Evolutionary conservation across 345 rosid species (phyloP), one percentile per base, ranked within the genome.

Genomic region (Populus davidiana): DNA sequence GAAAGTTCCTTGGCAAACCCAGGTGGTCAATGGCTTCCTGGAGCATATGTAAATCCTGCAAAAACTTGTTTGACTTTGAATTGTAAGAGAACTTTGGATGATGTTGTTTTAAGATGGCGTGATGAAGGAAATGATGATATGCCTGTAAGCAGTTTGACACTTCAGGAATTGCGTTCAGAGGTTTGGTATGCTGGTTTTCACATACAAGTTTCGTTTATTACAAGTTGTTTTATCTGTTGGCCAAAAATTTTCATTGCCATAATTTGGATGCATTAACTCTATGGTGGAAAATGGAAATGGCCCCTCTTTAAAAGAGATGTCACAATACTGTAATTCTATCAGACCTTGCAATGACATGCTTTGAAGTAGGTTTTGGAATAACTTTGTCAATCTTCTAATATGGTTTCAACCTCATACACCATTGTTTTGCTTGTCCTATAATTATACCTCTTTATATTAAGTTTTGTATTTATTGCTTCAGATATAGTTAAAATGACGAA

Each of bases 11-110:
- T 65, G 65, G 25, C 75, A 50, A 80, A 85, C 63, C 98, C 98
- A 3, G 96, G 98, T 36, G 99, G 94, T 41, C 82, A 85, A 79
- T 96, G 99, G 99, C 91, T 96, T 83, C 98, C 94, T 65, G 98
- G 98, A 72, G 98, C 96, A 33, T 83, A 68, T 76, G 66, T 92
- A 75, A 96, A 96, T 67, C 89, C 98, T 80, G 98, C 94, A 21
- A 85, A 88, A 75, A 88, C 81, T 83, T 96, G 98, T 85, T 81
- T 93, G 83, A 81, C 71, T 35, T 69, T 76, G 75, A 88, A 86
- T 70, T 44, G 72, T 25, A 88, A 89, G 77, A 87, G 89, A 87
- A 83, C 81, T 67, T 86, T 85, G 81, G 87, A 85, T 69, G 94
- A 93, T 81, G 71, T 81, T 76, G 97, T 80, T 29, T 86, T 96